These are phyloP conservation scores for Pseudophaeomoniella oleicola DNA, from an alignment of 2,329 filamentous ascomycete genomes.

Conservation along the genomic window DNA sequence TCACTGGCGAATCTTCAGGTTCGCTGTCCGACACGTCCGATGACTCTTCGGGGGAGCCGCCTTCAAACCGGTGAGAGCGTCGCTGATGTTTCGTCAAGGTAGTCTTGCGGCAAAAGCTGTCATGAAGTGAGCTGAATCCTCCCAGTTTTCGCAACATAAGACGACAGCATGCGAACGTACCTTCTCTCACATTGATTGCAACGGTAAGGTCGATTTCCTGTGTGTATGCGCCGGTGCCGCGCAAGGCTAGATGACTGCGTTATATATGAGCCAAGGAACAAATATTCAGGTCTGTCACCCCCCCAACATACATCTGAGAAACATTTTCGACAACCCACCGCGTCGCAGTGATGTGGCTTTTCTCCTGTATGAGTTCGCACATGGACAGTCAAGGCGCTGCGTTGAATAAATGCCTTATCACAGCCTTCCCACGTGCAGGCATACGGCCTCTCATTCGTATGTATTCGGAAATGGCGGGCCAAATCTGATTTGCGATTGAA, in stretches of 20 bases:
- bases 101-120: constrained; percentile 12
- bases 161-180: too few species aligned
- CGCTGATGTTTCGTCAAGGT: constrained; percentile 11
- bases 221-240: constrained; percentile 12
- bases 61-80: constrained; percentile 7
- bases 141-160: too few species aligned
- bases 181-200: constrained; percentile 11
- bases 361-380: constrained; percentile 29
- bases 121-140: constrained; percentile 1
- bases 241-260: constrained; percentile 12
- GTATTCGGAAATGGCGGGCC: constrained; percentile 30
- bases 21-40: constrained; percentile 1
- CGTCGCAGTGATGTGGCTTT: constrained; percentile 28
- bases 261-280: constrained; percentile 2
- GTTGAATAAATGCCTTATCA: constrained; percentile 33
- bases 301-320: constrained; percentile 26
- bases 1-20: neutral
- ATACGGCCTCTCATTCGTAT: constrained; percentile 33
- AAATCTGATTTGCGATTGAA: constrained; percentile 35
- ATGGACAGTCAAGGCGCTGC: constrained; percentile 31
- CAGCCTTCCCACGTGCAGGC: constrained; percentile 28
- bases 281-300: neutral
- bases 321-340: constrained; percentile 26
- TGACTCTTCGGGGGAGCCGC: neutral
- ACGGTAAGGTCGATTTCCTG: constrained; percentile 11